Conservation (phyloP, 495 filamentous ascomycete genomes). For the Podospora australis region DNA sequence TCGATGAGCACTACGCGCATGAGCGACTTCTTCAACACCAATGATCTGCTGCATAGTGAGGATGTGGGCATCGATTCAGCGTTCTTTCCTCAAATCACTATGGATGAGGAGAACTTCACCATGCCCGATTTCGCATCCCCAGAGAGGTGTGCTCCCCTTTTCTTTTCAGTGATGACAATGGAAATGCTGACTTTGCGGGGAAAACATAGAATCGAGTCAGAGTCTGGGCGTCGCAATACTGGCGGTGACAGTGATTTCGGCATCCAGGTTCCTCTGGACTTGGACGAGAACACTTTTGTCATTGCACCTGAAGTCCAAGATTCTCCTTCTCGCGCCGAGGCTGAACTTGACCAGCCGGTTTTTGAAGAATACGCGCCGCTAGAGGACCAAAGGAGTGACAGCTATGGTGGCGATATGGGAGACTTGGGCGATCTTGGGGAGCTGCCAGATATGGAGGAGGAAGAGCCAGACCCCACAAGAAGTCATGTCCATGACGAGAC, state of each 20-base stretch:
- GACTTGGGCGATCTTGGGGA: constrained; percentile 18
- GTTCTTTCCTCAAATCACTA: constrained; percentile 31
- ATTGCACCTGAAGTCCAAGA: constrained; percentile 27
- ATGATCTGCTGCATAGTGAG: constrained; percentile 30
- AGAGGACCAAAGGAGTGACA: constrained; percentile 18
- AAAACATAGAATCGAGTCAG: constrained; percentile 28
- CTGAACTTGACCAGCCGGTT: constrained; percentile 11
- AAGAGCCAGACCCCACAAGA: constrained; percentile 9
- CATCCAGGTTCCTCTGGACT: constrained; percentile 37
- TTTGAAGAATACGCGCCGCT: constrained; percentile 15
- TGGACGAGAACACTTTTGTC: constrained; percentile 40
- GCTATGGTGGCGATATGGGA: constrained; percentile 23
- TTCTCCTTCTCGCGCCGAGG: constrained; percentile 11
- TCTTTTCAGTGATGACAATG: constrained; percentile 30
- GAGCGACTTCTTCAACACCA: constrained; percentile 57
- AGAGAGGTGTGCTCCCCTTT: constrained; percentile 13
- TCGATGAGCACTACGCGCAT: constrained; percentile 47
- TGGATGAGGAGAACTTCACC: constrained; percentile 25
- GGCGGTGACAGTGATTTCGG: constrained; percentile 41
- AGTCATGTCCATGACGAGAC: constrained; percentile 1
- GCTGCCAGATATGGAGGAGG: constrained; percentile 15
- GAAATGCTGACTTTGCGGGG: too few relatives aligned
- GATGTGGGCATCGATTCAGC: constrained; percentile 47
- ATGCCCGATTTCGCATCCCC: constrained; percentile 15
- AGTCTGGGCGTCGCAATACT: constrained; percentile 28